phyloP scores from a whole-genome alignment of 768 basidiomycete species.

The Tulasnella calospora region DNA sequence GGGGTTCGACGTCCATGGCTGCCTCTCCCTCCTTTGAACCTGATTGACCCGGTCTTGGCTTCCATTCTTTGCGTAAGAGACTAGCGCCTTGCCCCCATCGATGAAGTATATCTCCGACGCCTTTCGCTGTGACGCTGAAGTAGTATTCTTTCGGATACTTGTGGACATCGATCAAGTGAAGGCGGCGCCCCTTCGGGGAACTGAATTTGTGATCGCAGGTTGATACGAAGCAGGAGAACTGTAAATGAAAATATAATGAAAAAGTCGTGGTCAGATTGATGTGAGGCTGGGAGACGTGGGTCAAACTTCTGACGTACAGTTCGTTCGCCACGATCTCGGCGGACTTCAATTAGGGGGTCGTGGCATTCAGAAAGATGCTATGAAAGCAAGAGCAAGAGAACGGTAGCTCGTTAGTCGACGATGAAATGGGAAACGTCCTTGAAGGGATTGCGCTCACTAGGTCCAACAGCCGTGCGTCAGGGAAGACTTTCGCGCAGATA shows the following conservation, averaged over 20 bases:
- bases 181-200: conserved; percentile 68
- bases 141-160: conserved; percentile 85
- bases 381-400: neutral
- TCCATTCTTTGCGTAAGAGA: conserved; percentile 71
- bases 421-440: neutral
- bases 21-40: conserved; percentile 28
- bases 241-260: neutral
- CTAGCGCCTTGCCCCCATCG: conserved; percentile 83
- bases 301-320: conserved; percentile 54
- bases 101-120: conserved; percentile 71
- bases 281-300: conserved; percentile 28
- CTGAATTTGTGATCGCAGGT: conserved; percentile 55
- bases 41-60: conserved; percentile 39
- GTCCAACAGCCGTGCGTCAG: conserved; percentile 70
- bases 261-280: neutral
- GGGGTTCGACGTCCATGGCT: conserved; percentile 30
- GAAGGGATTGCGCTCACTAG: conserved; percentile 52
- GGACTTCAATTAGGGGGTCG: conserved; percentile 70
- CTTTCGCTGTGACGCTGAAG: conserved; percentile 87
- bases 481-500: conserved; percentile 76
- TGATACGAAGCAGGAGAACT: conserved; percentile 77
- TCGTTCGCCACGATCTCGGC: conserved; percentile 76
- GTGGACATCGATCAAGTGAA: conserved; percentile 78
- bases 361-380: conserved; percentile 61
- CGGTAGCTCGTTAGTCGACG: neutral